Base-by-base conservation (phyloP, 192 early-diverging fungal species). In the Dissophora globulifera region DNA sequence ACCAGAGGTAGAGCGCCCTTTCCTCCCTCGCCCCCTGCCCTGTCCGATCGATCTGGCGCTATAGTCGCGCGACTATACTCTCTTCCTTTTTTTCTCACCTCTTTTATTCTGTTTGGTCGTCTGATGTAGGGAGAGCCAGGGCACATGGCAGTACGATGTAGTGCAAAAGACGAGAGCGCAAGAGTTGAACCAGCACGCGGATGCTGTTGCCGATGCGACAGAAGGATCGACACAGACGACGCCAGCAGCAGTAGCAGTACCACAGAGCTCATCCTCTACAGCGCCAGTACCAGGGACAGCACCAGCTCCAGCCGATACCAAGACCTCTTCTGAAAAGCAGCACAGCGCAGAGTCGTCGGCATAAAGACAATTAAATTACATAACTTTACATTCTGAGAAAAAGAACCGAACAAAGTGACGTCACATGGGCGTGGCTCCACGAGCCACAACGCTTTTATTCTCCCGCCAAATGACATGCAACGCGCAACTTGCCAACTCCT, bases 131-230 rank as follows among this genome's bases (percentile, higher is more conserved):
- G 72, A 76, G 26, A 76, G 72, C 58, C 66, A 76, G 10, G 72
- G 72, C 25, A 76, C 72, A 4, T 76, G 62, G 63, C 35, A 76
- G 13, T 76, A 76, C 23, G 62, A 76, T 17, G 72, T 76, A 15
- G 72, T 76, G 7, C 61, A 76, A 52, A 56, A 76, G 47, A 76
- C 72, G 16, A 64, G 72, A 13, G 57, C 58, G 19, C 58, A 66
- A 45, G 72, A 76, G 31, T 45, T 65, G 50, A 76, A 67, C 27
- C 31, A 29, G 9, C 50, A 62, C 4, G 72, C 72, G 13, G 63
- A 76, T 16, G 48, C 45, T 5, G 58, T 62, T 25, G 48, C 62
- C 13, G 49, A 19, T n/a, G 38, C 62, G 11, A 50, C 29, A 29
- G 33, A 26, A n/a, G 33, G 50, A 2, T 15, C 48, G 1, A 32